Evolutionary conservation across 306 rosid species (phyloP), one percentile per base, ranked within the genome.

Genomic region (Cajanus cajan): DNA sequence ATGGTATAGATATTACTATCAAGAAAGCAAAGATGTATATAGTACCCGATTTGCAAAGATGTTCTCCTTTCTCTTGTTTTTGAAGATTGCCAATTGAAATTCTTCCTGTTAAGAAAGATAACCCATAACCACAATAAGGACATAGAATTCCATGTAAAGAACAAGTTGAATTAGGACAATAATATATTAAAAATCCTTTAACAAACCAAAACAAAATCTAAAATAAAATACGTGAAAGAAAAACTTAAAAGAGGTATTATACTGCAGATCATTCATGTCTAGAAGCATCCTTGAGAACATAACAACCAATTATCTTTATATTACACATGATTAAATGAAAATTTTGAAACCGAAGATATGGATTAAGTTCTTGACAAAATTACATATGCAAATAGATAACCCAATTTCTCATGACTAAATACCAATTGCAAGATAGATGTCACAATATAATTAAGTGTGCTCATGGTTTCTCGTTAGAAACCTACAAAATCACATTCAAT

Each of bases 1-100:
- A 43, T 19, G n/a, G 65, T 50, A 63, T 11, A 65, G 6, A 25
- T 52, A 66, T 73, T 59, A 33, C 18, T 39, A 66, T 57, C 39
- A 45, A 51, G 52, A 73, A 71, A 36, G 24, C 31, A 65, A n/a
- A 74, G 84, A 15, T 69, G 71, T 61, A 47, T 52, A 62, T 52
- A 50, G 54, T 91, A 95, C 99, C 96, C 99, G 92, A 71, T 90
- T 91, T 59, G 99, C 98, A 52, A 95, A 93, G 62, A 95, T 89
- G 80, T 93, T 95, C 58, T 95, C 99, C 73, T 85, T 95, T 84
- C 88, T 95, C 84, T 85, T 90, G 71, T 90, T 91, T 89, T 93
- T 95, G 89, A 95, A 95, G 83, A 95, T 90, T 54, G 99, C 99
- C 91, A 95, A 50, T 80, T 86, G 95, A 87, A 95, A 95, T 82